Base-by-base conservation (phyloP, 2,329 filamentous ascomycete species). In the Herpotrichia juniperi region DNA sequence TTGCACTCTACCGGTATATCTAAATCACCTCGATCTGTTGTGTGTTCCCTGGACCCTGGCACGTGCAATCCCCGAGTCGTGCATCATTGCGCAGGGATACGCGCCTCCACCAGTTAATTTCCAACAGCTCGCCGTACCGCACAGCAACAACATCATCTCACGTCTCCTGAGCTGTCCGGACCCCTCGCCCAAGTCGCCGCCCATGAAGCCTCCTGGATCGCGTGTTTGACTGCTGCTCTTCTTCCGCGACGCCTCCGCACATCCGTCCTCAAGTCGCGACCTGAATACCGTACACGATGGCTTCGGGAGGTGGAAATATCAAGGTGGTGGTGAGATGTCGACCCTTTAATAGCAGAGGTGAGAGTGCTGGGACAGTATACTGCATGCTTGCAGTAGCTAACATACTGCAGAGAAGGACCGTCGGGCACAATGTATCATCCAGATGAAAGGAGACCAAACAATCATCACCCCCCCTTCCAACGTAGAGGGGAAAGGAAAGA, bases 271-370 rank as follows among this genome's bases (percentile, higher is more conserved):
- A 9, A 34, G 28, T 43, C 37, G 39, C 46, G 39, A 48, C 40
- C 46, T 49, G 35, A 49, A 28, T 51, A 48, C 44, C 51, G 46
- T 46, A 26, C 62, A 64, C 50, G 57, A 90, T 90, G 87, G 83
- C 84, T 65, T 82, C 84, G 65, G 90, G 90, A 70, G 92, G 90
- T 78, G 93, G 94, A 73, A 99, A 99, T 74, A 99, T 99, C 77
- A 99, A 99, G 87, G 94, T 99, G 80, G 94, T 99, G 82, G 94
- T 99, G 81, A 87, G 94, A 79, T 88, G 90, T 67, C 87, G 94
- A 73, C 94, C 94, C 45, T 99, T 99, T 80, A 99, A 99, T 76
- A 87, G 86, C 70, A 87, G 93, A 93, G 91, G 92, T 93, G 81
- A 53, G 61, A 34, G 11, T n/a, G 31, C 30, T 24, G 43, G 39